A percentile compares a stretch with the other conserved stretches of the same genome.
Conservation (phyloP, 2,329 filamentous ascomycete species). For the Botrytis fragariae region DNA sequence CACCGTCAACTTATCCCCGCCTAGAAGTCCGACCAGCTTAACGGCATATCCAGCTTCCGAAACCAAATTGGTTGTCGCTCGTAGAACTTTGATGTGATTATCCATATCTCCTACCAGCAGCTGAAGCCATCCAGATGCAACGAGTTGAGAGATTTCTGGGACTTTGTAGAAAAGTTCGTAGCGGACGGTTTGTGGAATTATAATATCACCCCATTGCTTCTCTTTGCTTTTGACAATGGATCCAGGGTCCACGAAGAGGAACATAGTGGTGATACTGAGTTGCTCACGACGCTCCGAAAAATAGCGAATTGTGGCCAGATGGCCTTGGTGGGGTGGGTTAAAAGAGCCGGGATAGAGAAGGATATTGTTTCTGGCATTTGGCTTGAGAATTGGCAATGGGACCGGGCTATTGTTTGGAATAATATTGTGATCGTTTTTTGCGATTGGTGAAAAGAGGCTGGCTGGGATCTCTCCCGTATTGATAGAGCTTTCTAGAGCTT, state of each 20-base stretch:
- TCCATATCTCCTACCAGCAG: neutral
- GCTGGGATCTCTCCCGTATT: neutral
- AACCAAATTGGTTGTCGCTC: neutral
- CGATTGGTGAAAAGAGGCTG: neutral
- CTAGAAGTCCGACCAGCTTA: slow-evolving; percentile 1
- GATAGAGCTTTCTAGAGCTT: neutral
- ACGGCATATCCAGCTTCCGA: neutral
- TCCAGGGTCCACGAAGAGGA: neutral
- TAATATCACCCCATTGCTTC: neutral
- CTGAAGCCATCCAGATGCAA: neutral
- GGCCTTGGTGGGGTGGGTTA: slow-evolving; percentile 3
- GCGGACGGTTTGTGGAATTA: neutral
- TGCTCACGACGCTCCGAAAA: neutral
- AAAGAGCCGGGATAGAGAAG: slow-evolving; percentile 1
- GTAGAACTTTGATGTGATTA: neutral
- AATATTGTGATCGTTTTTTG: rapidly evolving
- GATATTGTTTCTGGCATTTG: neutral
- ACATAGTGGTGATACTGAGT: neutral
- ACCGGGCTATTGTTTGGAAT: no score
- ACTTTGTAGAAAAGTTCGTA: neutral
- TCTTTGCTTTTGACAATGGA: neutral
- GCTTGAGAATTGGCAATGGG: neutral
- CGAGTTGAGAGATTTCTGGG: neutral
- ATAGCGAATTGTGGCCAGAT: neutral
- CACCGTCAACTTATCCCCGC: neutral